phyloP scores from a whole-genome alignment of 176 grass and related monocot genomes.

The Saccharum officinarum region DNA sequence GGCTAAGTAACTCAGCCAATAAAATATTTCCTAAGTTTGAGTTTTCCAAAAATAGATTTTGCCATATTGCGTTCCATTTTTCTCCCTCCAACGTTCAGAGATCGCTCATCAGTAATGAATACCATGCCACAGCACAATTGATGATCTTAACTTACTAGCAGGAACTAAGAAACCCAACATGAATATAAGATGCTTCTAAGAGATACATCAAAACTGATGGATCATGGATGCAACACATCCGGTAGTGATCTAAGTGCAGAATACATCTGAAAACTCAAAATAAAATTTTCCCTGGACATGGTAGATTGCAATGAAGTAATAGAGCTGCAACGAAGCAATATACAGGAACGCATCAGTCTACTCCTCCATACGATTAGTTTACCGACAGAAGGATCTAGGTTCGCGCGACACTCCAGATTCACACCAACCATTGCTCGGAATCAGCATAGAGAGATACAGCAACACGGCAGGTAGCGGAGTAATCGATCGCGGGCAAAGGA shows the following conservation, averaged over 20 bases:
- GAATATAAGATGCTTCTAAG: neutral
- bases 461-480: neutral
- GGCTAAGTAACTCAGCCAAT: neutral
- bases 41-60: slow-evolving; percentile 4
- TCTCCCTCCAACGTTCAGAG: neutral
- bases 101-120: neutral
- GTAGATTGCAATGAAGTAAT: neutral
- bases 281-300: neutral
- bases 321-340: neutral
- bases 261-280: slow-evolving; percentile 5
- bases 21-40: neutral
- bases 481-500: slow-evolving; percentile 2
- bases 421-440: neutral
- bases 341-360: neutral
- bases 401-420: slow-evolving; percentile 3
- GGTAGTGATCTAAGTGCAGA: neutral
- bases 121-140: neutral
- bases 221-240: neutral
- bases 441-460: neutral
- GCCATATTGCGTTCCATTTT: neutral
- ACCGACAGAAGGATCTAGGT: neutral
- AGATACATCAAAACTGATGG: slow-evolving; percentile 5
- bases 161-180: neutral
- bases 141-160: neutral
- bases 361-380: neutral